Evolutionary conservation across 129 eudicot species (phyloP).

Genomic region (Arctium lappa): DNA sequence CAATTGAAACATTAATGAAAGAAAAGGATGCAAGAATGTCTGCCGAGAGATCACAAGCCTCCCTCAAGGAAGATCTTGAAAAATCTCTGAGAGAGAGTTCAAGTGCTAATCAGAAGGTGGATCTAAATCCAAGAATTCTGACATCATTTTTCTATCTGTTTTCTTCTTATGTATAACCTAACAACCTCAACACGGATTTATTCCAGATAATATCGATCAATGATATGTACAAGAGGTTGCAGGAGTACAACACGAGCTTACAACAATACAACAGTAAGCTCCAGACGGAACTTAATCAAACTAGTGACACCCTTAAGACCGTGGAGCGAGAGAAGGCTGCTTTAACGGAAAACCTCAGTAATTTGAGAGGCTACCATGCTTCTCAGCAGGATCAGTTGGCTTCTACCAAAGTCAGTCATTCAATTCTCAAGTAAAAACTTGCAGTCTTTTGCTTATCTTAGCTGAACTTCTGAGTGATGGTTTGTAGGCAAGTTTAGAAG

Average conservation of each 20-base stretch:
- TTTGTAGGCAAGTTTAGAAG: conserved; percentile 74
- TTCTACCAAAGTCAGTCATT: conserved; percentile 50
- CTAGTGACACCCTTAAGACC: conserved; percentile 69
- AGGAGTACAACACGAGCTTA: conserved; percentile 86
- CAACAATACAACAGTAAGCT: conserved; percentile 92
- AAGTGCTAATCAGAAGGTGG: conserved; percentile 68
- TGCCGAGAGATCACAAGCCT: conserved; percentile 63
- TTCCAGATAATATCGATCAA: conserved; percentile 64
- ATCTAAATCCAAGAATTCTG: neutral
- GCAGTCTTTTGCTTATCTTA: neutral
- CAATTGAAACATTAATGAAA: conserved; percentile 51
- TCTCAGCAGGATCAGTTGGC: conserved; percentile 74
- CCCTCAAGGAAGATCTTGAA: conserved; percentile 71
- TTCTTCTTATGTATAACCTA: neutral
- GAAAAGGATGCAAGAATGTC: conserved; percentile 73
- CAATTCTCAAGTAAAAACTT: neutral
- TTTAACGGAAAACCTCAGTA: conserved; percentile 73
- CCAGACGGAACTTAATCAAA: conserved; percentile 77
- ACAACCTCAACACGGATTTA: conserved; percentile 1
- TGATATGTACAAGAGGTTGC: conserved; percentile 83
- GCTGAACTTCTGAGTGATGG: neutral
- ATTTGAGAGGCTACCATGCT: conserved; percentile 72
- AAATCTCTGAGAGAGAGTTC: conserved; percentile 62
- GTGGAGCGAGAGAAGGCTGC: conserved; percentile 83
- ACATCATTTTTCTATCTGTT: neutral